Evolutionary conservation across 2,329 filamentous ascomycete genomes (phyloP), one percentile per base, ranked within the genome.

Genomic region (Alternaria tenuissima): DNA sequence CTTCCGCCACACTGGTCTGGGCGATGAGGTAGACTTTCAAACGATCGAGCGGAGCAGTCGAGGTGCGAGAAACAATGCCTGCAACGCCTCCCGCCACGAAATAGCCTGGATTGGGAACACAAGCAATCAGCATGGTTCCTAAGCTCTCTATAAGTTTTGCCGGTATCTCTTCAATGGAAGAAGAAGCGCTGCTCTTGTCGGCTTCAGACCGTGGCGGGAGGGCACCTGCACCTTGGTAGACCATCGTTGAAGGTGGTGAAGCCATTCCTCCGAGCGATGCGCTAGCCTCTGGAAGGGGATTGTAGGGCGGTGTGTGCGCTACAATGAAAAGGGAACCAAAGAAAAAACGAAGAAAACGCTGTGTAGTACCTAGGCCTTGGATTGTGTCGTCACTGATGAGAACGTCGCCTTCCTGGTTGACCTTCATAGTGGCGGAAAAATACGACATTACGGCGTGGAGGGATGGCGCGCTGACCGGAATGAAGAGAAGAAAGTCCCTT

Each of bases 21-120:
- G 96, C 94, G 72, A 99, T 95, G 54, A 99, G 87, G 79, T 96
- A 98, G 67, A 99, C 95, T 82, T 98, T 98, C 60, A 99, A 85
- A 71, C 95, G 93, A 82, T 99, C 95, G 80, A 99, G 89, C 61
- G 95, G 95, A 62, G 95, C 95, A 69, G 95, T 99, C 65, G 92
- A 91, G 76, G 95, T 98, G 77, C 95, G 90, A 76, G 94, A 98
- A 73, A 97, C 90, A 78, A 93, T 94, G 78, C 95, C 95, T 78
- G 94, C 93, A 77, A 96, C 85, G 80, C 93, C 95, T 84, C 95
- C 95, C 79, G 95, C 95, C 82, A 96, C 81, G 81, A 98, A 99
- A 83, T 98, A 99, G 86, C 95, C 95, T 96, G 91, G 86, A 88
- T 93, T 87, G 80, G 91, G 92, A 80, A 93, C 84, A 78, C 80